Evolutionary conservation across 2,329 filamentous ascomycete genomes (phyloP).

Genomic region (Coniochaeta sp.): DNA sequence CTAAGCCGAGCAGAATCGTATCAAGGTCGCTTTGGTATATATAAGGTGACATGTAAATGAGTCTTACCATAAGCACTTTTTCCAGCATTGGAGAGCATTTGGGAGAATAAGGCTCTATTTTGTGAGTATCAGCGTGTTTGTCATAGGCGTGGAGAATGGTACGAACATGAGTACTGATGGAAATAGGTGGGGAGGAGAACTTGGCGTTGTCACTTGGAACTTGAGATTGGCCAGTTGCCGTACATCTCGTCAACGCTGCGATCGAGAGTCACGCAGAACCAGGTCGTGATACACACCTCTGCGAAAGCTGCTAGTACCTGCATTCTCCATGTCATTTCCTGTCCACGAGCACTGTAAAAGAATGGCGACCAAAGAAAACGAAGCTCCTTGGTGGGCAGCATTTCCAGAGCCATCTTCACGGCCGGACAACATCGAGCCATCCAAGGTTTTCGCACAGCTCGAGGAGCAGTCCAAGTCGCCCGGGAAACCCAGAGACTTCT

Average conservation of each 20-base stretch:
- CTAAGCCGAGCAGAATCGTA: no score
- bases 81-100: no score
- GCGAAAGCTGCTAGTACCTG: neutral
- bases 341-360: conserved; percentile 14
- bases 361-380: conserved; percentile 13
- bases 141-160: neutral
- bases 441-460: conserved; percentile 32
- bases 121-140: no score
- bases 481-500: conserved; percentile 24
- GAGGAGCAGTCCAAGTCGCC: conserved; percentile 25
- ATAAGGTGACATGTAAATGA: no score
- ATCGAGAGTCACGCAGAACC: neutral
- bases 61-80: no score
- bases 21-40: no score
- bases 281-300: neutral
- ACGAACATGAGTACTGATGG: no score
- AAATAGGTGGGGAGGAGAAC: neutral
- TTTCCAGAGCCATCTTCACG: conserved; percentile 35
- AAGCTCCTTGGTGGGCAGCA: conserved; percentile 27
- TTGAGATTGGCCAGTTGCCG: neutral
- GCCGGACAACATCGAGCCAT: conserved; percentile 27
- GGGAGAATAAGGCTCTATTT: no score
- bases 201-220: neutral
- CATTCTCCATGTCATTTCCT: conserved; percentile 6
- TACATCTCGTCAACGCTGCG: neutral